These are phyloP conservation scores for Fusarium staphyleae DNA, from an alignment of 2,329 filamentous ascomycete species.

Conservation along the genomic window DNA sequence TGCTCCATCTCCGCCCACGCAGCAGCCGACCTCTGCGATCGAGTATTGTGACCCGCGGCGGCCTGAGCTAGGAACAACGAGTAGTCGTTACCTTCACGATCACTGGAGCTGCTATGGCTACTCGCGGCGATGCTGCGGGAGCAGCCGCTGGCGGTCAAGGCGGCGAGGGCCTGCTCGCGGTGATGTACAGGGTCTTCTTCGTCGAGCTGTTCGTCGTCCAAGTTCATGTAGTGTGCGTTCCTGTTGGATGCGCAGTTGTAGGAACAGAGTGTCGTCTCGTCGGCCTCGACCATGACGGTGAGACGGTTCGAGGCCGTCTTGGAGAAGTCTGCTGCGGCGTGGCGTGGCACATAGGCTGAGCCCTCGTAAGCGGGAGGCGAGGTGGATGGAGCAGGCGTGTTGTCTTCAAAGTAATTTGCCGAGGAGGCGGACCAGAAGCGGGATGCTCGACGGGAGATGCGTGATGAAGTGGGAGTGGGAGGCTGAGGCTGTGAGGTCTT, in stretches of 20 bases:
- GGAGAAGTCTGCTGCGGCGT: conserved; percentile 43
- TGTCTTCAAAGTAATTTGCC: conserved; percentile 29
- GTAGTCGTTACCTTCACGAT: conserved; percentile 33
- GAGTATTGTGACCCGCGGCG: conserved; percentile 7
- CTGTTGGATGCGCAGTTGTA: conserved; percentile 12
- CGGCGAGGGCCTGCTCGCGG: conserved; percentile 28
- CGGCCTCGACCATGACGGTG: conserved; percentile 28
- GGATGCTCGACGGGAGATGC: conserved; percentile 30
- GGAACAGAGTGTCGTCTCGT: conserved; percentile 38
- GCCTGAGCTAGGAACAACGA: conserved; percentile 35
- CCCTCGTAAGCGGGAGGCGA: conserved; percentile 13
- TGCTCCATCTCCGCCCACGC: conserved; percentile 32
- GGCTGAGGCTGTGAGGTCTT: not conserved
- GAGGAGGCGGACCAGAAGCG: conserved; percentile 37
- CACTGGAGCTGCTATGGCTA: conserved; percentile 3
- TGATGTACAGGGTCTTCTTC: conserved; percentile 17
- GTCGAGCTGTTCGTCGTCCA: conserved; percentile 21
- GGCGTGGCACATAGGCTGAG: conserved; percentile 41
- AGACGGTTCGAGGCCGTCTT: conserved; percentile 32
- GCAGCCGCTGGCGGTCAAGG: conserved; percentile 12
- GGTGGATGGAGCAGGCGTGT: conserved; percentile 8
- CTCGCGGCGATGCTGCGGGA: conserved; percentile 15
- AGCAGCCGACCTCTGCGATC: conserved; percentile 21
- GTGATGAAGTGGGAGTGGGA: conserved; percentile 11
- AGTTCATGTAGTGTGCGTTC: not conserved